Conservation (phyloP, 306 rosid species). For the Mimosa pudica region DNA sequence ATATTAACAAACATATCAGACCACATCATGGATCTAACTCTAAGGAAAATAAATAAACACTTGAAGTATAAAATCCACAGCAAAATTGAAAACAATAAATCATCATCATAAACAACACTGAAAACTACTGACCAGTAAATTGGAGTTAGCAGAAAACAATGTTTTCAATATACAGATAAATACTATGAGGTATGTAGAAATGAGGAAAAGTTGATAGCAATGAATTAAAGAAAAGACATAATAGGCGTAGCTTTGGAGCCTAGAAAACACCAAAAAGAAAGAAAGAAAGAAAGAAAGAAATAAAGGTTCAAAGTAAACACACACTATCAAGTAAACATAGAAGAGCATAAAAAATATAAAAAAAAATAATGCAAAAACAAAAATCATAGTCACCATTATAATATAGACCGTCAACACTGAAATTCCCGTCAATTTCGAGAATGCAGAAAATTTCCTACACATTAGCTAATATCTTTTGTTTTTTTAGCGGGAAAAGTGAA, state of each 20-base stretch:
- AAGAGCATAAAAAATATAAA: slow-evolving; percentile 1
- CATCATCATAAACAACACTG: background rate
- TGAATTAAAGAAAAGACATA: slow-evolving; percentile 8
- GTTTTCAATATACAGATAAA: background rate
- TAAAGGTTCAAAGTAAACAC: background rate
- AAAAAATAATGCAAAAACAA: background rate
- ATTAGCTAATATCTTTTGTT: background rate
- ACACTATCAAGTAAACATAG: background rate
- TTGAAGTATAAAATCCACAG: background rate
- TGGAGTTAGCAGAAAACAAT: background rate
- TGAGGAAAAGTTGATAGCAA: background rate
- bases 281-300: background rate
- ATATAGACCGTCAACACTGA: background rate
- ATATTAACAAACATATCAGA: slow-evolving; percentile 24
- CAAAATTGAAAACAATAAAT: background rate
- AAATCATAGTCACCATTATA: slow-evolving; percentile 29
- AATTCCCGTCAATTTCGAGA: background rate
- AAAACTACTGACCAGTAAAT: slow-evolving; percentile 6
- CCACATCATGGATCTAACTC: slow-evolving; percentile 16
- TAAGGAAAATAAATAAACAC: slow-evolving; percentile 10
- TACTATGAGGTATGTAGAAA: background rate
- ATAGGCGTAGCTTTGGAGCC: background rate
- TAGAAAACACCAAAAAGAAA: background rate
- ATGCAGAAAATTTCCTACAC: slow-evolving; percentile 18
- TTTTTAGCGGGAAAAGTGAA: background rate